Evolutionary conservation across 495 filamentous ascomycete genomes (phyloP).

Genomic region (Xylaria acuta): DNA sequence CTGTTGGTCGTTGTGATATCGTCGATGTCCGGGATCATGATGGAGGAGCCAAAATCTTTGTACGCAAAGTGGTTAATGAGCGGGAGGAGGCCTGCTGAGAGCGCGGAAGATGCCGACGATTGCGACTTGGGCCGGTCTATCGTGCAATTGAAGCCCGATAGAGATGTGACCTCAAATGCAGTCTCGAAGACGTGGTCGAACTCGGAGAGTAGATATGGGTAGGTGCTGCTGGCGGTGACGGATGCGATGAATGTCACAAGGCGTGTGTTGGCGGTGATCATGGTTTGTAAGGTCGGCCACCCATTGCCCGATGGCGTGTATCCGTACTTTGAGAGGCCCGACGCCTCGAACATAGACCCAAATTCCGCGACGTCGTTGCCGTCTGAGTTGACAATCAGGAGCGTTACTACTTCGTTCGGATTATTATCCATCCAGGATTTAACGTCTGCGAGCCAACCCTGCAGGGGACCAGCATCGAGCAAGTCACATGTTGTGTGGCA

Average conservation of each 20-base stretch:
- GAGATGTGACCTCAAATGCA: slow-evolving; percentile 64
- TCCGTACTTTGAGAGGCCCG: slow-evolving; percentile 64
- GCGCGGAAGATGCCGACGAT: slow-evolving; percentile 53
- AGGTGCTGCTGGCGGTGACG: slow-evolving; percentile 52
- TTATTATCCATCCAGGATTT: slow-evolving; percentile 70
- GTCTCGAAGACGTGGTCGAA: slow-evolving; percentile 78
- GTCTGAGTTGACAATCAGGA: slow-evolving; percentile 74
- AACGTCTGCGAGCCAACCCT: slow-evolving; percentile 62
- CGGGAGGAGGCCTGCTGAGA: slow-evolving; percentile 54
- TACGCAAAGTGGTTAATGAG: slow-evolving; percentile 79
- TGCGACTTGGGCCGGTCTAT: slow-evolving; percentile 64
- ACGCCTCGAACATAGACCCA: slow-evolving; percentile 57
- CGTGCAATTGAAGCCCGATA: slow-evolving; percentile 61
- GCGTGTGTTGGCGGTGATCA: slow-evolving; percentile 66
- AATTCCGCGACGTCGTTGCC: slow-evolving; percentile 56
- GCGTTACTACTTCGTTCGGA: slow-evolving; percentile 71
- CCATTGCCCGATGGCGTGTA: slow-evolving; percentile 54
- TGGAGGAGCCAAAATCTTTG: slow-evolving; percentile 60
- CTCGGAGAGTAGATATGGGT: slow-evolving; percentile 71
- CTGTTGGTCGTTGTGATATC: slow-evolving; percentile 63
- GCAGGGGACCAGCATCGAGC: slow-evolving; percentile 68
- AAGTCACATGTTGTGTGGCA: slow-evolving; percentile 72
- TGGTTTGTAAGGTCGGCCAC: slow-evolving; percentile 69
- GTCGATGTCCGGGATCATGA: slow-evolving; percentile 62
- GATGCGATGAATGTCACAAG: slow-evolving; percentile 69